A percentile compares a stretch with the other conserved stretches of the same genome.
phyloP scores from a whole-genome alignment of 2,329 filamentous ascomycete species.

The Huntiella moniliformis region DNA sequence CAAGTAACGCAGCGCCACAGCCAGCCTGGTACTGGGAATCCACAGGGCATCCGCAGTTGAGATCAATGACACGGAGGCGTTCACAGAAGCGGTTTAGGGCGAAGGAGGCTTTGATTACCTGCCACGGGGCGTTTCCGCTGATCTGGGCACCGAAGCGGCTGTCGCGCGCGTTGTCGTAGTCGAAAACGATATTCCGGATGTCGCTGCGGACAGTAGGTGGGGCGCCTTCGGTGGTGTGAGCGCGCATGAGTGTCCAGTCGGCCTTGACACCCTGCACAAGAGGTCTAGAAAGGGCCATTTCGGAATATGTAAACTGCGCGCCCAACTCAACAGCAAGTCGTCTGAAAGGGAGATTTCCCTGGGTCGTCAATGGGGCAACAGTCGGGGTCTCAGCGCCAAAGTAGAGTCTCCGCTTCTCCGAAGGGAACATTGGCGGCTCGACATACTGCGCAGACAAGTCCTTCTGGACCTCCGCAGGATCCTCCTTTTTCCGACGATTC shows the following conservation, averaged over 20 bases:
- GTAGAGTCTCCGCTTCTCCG: constrained; percentile 85
- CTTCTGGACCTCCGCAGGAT: constrained; percentile 28
- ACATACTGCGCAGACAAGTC: constrained; percentile 64
- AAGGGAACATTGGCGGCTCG: constrained; percentile 76
- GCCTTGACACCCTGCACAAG: constrained; percentile 74
- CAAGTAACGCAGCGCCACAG: constrained; percentile 81
- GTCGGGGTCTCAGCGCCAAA: constrained; percentile 87
- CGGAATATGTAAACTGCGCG: constrained; percentile 85
- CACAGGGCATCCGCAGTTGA: constrained; percentile 96
- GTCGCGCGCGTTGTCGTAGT: constrained; percentile 69
- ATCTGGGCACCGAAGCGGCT: constrained; percentile 85
- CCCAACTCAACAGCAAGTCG: constrained; percentile 77
- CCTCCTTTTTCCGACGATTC: constrained; percentile 23
- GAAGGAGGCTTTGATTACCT: constrained; percentile 76
- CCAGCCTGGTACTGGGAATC: constrained; percentile 80
- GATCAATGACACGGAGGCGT: constrained; percentile 71
- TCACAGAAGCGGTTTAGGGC: constrained; percentile 59
- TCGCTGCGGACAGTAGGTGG: constrained; percentile 47
- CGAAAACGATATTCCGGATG: constrained; percentile 34
- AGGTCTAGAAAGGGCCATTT: constrained; percentile 90
- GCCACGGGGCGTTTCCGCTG: constrained; percentile 78
- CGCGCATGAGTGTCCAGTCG: constrained; percentile 91
- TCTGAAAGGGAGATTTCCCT: constrained; percentile 89
- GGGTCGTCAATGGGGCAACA: constrained; percentile 86
- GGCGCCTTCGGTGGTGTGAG: constrained; percentile 62